phyloP scores from a whole-genome alignment of 2,329 filamentous ascomycete species.

The Truncatella angustata region DNA sequence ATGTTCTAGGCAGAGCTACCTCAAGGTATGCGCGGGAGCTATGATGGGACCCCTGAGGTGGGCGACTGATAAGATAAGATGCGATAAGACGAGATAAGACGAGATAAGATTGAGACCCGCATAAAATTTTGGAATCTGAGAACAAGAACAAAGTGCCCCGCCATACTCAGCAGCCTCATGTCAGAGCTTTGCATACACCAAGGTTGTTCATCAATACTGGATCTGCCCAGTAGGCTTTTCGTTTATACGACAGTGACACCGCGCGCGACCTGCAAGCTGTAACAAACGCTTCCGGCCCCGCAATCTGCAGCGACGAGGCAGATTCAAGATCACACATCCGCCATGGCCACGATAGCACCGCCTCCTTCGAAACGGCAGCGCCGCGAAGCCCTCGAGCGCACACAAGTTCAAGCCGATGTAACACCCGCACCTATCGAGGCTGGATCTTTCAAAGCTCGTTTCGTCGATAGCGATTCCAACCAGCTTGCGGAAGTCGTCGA shows the following conservation, averaged over 20 bases:
- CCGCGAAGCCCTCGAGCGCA: slow-evolving; percentile 69
- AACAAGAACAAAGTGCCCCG: background rate
- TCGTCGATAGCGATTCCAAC: slow-evolving; percentile 77
- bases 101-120: slow-evolving; percentile 9
- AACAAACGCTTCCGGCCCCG: no score
- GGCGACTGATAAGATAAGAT: background rate
- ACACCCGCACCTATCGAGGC: slow-evolving; percentile 63
- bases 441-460: slow-evolving; percentile 81
- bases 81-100: slow-evolving; percentile 19
- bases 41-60: background rate
- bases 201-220: no score
- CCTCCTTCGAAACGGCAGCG: slow-evolving; percentile 86
- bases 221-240: no score
- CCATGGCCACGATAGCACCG: slow-evolving; percentile 79
- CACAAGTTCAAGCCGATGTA: slow-evolving; percentile 74
- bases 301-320: no score
- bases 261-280: no score
- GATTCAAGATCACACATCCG: background rate
- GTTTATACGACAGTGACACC: no score
- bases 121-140: background rate
- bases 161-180: background rate
- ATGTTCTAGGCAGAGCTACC: no score
- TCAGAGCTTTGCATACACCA: no score
- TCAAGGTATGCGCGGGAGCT: background rate
- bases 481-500: slow-evolving; percentile 67